Conservation (phyloP, 2,329 filamentous ascomycete genomes). For the Emericellopsis atlantica region DNA sequence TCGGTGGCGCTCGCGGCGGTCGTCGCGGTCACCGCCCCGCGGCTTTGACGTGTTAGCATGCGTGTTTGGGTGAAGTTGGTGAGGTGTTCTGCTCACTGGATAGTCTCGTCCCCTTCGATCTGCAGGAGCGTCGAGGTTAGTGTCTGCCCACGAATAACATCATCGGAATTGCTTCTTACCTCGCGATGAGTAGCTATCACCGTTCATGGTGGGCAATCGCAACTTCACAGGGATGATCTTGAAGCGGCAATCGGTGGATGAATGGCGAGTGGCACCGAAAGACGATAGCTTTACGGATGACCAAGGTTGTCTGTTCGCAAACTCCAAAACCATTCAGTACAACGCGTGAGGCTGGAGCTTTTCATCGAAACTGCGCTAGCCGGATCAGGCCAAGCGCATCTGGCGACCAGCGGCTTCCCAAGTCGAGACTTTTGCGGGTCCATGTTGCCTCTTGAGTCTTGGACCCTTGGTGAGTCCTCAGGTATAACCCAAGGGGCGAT, state of each 20-base stretch:
- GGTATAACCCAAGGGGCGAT: no score
- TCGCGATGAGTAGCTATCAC: slow-evolving; percentile 69
- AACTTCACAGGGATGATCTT: slow-evolving; percentile 15
- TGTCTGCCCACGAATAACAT: neutral
- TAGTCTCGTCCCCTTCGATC: slow-evolving; percentile 45
- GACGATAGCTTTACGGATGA: no score
- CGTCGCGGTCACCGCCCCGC: slow-evolving; percentile 16
- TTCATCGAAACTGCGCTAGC: slow-evolving; percentile 18
- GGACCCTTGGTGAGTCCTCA: no score
- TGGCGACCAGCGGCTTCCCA: no score
- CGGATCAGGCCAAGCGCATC: slow-evolving; percentile 9
- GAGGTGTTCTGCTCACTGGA: slow-evolving; percentile 25
- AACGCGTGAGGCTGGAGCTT: slow-evolving; percentile 31
- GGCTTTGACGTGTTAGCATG: slow-evolving; percentile 2
- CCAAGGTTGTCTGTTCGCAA: slow-evolving; percentile 28
- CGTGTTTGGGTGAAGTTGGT: neutral
- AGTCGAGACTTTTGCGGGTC: no score
- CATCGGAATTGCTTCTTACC: slow-evolving; percentile 33
- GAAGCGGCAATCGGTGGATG: slow-evolving; percentile 42
- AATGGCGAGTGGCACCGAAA: no score
- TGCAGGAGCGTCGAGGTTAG: slow-evolving; percentile 11
- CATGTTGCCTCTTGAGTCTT: neutral
- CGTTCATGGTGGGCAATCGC: slow-evolving; percentile 51
- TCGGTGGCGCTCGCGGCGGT: slow-evolving; percentile 19
- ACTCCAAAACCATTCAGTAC: neutral